phyloP scores from a whole-genome alignment of 83 land plant species.

The Thuja plicata region DNA sequence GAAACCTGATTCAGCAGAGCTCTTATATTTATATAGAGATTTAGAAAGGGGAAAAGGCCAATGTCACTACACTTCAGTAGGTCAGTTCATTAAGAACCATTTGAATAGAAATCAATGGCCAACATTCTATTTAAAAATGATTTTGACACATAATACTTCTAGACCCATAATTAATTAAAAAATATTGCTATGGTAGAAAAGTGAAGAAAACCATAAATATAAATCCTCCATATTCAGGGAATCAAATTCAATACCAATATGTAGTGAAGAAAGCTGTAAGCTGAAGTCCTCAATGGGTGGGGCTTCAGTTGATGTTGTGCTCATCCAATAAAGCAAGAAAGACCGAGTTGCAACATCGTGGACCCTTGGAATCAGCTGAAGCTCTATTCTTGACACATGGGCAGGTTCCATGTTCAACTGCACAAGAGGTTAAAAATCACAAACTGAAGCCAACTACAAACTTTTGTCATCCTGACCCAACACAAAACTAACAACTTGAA shows the following conservation, averaged over 20 bases:
- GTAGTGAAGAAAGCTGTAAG: slow-evolving; percentile 55
- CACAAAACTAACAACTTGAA: not conserved
- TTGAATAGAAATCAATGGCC: not conserved
- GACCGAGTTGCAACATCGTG: slow-evolving; percentile 43
- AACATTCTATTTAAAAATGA: not conserved
- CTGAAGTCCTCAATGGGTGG: slow-evolving; percentile 57
- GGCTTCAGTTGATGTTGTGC: slow-evolving; percentile 40
- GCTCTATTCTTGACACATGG: slow-evolving; percentile 42
- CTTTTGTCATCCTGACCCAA: not conserved
- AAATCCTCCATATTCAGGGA: not conserved
- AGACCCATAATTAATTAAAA: not conserved
- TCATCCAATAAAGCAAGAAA: slow-evolving; percentile 48
- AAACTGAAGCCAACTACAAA: not conserved
- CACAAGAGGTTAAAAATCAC: slow-evolving; percentile 4
- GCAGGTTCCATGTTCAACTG: slow-evolving; percentile 45
- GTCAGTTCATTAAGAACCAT: not conserved
- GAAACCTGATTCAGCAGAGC: no score
- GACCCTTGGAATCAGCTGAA: slow-evolving; percentile 48
- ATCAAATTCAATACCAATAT: slow-evolving; percentile 44
- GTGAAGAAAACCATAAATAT: not conserved
- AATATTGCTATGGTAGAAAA: not conserved
- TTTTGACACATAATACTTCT: not conserved
- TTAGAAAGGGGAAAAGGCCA: not conserved
- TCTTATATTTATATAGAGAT: no score
- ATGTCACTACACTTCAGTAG: not conserved